These are phyloP conservation scores for Podila epigama DNA, from an alignment of 192 early-diverging fungal species.

Conservation along the genomic window DNA sequence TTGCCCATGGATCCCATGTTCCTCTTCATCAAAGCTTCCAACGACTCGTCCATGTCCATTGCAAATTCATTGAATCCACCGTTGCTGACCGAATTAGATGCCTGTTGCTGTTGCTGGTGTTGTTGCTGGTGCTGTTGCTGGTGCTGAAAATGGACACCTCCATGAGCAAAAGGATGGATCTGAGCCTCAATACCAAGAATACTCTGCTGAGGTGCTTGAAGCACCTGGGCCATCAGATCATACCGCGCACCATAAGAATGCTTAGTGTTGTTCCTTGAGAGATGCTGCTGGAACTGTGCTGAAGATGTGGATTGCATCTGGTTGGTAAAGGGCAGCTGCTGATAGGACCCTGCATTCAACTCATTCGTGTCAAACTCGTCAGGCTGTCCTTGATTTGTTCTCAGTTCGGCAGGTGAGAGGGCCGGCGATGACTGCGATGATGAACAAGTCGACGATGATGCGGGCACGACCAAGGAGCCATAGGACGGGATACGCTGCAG, in stretches of 20 bases:
- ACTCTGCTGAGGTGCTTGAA: not conserved
- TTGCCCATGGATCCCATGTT: slow-evolving; percentile 17
- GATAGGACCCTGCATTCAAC: not conserved
- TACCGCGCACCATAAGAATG: not conserved
- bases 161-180: slow-evolving; percentile 1
- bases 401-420: not conserved
- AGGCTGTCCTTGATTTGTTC: not conserved
- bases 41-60: slow-evolving; percentile 17
- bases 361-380: not conserved
- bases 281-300: not conserved
- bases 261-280: not conserved
- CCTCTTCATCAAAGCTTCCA: slow-evolving; percentile 35
- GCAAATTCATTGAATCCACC: slow-evolving; percentile 8
- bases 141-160: not conserved
- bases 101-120: not conserved
- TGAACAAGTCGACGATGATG: slow-evolving; percentile 27
- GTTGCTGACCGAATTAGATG: not conserved
- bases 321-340: not conserved
- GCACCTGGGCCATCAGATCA: not conserved
- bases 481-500: slow-evolving; percentile 12
- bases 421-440: slow-evolving; percentile 16
- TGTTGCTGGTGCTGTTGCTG: not conserved
- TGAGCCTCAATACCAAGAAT: not conserved
- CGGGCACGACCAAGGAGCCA: slow-evolving; percentile 41
- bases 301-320: not conserved